These are phyloP conservation scores for Alternaria sp. DNA, from an alignment of 2,329 filamentous ascomycete species.

Conservation along the genomic window DNA sequence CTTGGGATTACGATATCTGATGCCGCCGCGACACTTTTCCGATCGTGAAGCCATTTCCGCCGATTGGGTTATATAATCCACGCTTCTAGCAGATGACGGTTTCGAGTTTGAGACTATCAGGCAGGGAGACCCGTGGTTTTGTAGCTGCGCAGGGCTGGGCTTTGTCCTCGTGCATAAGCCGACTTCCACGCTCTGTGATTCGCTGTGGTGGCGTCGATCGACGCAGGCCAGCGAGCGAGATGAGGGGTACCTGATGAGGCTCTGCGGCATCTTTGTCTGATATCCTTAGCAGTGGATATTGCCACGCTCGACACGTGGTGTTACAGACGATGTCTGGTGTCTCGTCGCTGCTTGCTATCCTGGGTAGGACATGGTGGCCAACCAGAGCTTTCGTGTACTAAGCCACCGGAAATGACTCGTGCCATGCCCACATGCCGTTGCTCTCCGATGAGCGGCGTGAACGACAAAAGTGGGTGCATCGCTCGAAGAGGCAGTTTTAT, in stretches of 20 bases:
- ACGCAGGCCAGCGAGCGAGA: slow-evolving; percentile 15
- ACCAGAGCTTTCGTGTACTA: slow-evolving; percentile 7
- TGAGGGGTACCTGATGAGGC: slow-evolving; percentile 25
- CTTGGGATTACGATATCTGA: slow-evolving; percentile 31
- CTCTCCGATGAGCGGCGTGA: slow-evolving; percentile 10
- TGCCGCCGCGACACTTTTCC: slow-evolving; percentile 1
- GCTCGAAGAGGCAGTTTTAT: slow-evolving; percentile 5
- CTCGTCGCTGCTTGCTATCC: neutral
- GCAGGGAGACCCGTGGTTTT: slow-evolving; percentile 6
- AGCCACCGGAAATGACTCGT: slow-evolving; percentile 19
- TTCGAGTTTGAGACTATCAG: neutral
- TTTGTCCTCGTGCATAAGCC: slow-evolving; percentile 15
- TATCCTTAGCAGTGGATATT: slow-evolving; percentile 3
- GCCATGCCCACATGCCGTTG: slow-evolving; percentile 18
- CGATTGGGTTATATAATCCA: slow-evolving; percentile 14
- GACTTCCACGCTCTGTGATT: slow-evolving; percentile 27
- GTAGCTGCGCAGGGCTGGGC: slow-evolving; percentile 9
- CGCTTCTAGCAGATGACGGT: neutral
- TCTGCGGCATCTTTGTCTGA: slow-evolving; percentile 15
- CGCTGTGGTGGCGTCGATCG: slow-evolving; percentile 20
- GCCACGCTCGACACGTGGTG: neutral
- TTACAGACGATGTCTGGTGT: neutral
- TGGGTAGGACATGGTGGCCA: neutral
- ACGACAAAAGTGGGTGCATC: slow-evolving; percentile 8
- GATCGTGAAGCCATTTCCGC: slow-evolving; percentile 16